Evolutionary conservation across 2,329 filamentous ascomycete genomes (phyloP).

Genomic region (Aspergillus sp.): DNA sequence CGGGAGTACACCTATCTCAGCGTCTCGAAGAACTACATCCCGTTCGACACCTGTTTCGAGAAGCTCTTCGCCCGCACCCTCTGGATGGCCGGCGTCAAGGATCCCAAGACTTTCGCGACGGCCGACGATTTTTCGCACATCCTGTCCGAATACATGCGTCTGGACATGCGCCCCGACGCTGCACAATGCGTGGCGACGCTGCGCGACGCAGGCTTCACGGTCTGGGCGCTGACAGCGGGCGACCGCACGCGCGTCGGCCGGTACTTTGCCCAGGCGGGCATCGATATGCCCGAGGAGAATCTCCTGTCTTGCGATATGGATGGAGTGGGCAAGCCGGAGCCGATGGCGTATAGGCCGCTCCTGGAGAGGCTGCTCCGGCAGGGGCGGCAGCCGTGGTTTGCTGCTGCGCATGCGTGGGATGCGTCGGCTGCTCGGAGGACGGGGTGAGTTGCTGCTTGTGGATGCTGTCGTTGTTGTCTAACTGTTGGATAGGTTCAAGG

Average conservation of each 20-base stretch:
- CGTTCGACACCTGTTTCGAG: constrained; percentile 39
- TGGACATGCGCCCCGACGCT: constrained; percentile 34
- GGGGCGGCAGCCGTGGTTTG: constrained; percentile 26
- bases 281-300: constrained; percentile 23
- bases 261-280: constrained; percentile 24
- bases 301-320: constrained; percentile 25
- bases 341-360: constrained; percentile 22
- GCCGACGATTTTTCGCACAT: constrained; percentile 40
- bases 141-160: constrained; percentile 33
- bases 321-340: constrained; percentile 29
- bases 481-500: constrained; percentile 19
- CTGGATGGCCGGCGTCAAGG: constrained; percentile 37
- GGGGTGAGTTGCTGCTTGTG: constrained; percentile 15
- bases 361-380: constrained; percentile 18
- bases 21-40: constrained; percentile 38
- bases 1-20: constrained; percentile 48
- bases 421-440: constrained; percentile 24
- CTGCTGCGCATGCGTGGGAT: constrained; percentile 32
- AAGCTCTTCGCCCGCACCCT: constrained; percentile 46
- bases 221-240: constrained; percentile 29
- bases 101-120: constrained; percentile 38
- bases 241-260: constrained; percentile 24
- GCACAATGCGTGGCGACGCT: constrained; percentile 39
- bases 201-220: constrained; percentile 26
- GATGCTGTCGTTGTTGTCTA: neutral